Base-by-base conservation (phyloP, 345 rosid species). In the Arabis alpina region DNA sequence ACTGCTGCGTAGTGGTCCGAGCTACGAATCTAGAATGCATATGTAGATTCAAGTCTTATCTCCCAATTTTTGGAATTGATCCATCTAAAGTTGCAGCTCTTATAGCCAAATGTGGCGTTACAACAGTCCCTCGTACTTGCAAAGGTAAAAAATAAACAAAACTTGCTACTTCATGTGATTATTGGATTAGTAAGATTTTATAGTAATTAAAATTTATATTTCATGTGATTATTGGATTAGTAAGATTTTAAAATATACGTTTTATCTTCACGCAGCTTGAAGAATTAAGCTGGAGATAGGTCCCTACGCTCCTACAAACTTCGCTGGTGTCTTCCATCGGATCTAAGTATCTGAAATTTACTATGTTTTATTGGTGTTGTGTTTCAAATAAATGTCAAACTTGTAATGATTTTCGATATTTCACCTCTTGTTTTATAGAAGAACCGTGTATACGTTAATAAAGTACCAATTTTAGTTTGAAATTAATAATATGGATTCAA, bases 81-180 rank as follows among this genome's bases (percentile, higher is more conserved):
- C 87, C 90, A 1, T 53, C 67, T 5, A 54, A 62, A 8, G 87
- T 88, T 23, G 61, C 70, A 14, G 86, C 86, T 9, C 78, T 87
- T 74, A 82, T 82, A 10, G 27, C 64, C 39, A 82, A 80, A 53
- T 86, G 83, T 63, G 80, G 83, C 61, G 56, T 81, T 55, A 61
- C 48, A 15, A 57, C 76, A 10, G 4, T 62, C 44, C 85, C 82
- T 57, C 82, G 67, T 19, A n/a, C 50, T 64, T 84, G 89, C 76
- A 25, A 15, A 48, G 66, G 23, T 19, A 82, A 75, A 63, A 27
- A 49, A 8, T 39, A 30, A 28, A 56, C 37, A 55, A 15, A 34
- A 14, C 16, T 10, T 32, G 19, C 32, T 19, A 19, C 19, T 34
- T 62, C 34, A 65, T 47, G 55, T 43, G 27, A 7, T 5, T 51